phyloP scores from a whole-genome alignment of 2,329 filamentous ascomycete species.

The Phoma sp. region DNA sequence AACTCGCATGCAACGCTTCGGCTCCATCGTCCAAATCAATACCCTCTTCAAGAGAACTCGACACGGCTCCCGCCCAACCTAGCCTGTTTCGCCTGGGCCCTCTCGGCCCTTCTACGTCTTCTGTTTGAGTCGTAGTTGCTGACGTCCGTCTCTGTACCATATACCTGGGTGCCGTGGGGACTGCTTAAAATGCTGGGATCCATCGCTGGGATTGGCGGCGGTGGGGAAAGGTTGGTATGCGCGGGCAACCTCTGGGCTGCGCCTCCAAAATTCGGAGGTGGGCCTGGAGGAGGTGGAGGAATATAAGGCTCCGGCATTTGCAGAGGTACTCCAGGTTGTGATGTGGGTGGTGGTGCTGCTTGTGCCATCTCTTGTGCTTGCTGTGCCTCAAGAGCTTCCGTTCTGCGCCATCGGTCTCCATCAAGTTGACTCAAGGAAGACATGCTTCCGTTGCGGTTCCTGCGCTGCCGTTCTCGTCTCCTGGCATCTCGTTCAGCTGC shows the following conservation, averaged over 20 bases:
- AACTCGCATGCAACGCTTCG: neutral
- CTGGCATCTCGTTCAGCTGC: slow-evolving; percentile 65
- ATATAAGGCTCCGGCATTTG: slow-evolving; percentile 41
- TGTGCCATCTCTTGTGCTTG: slow-evolving; percentile 41
- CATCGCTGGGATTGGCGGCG: slow-evolving; percentile 44
- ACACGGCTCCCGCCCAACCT: slow-evolving; percentile 47
- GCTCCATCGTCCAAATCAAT: neutral
- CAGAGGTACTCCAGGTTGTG: slow-evolving; percentile 33
- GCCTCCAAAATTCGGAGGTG: slow-evolving; percentile 31
- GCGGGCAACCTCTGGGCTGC: slow-evolving; percentile 13
- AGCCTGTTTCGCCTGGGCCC: slow-evolving; percentile 49
- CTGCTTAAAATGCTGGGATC: slow-evolving; percentile 46
- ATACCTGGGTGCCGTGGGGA: slow-evolving; percentile 43
- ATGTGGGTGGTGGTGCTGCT: slow-evolving; percentile 21
- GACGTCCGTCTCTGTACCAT: slow-evolving; percentile 49
- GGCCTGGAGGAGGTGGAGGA: slow-evolving; percentile 42
- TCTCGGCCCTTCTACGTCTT: slow-evolving; percentile 48
- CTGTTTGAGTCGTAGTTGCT: slow-evolving; percentile 51
- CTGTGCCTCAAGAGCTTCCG: slow-evolving; percentile 46
- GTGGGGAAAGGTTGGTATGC: slow-evolving; percentile 38
- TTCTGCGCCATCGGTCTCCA: slow-evolving; percentile 51
- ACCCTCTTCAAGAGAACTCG: slow-evolving; percentile 46
- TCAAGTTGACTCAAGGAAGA: slow-evolving; percentile 48
- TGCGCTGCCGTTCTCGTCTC: slow-evolving; percentile 55
- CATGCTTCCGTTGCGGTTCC: slow-evolving; percentile 50